A percentile compares a stretch with the other conserved stretches of the same genome.
These are phyloP conservation scores for Juglanconis juglandina DNA, from an alignment of 2,329 filamentous ascomycete species.

Conservation along the genomic window DNA sequence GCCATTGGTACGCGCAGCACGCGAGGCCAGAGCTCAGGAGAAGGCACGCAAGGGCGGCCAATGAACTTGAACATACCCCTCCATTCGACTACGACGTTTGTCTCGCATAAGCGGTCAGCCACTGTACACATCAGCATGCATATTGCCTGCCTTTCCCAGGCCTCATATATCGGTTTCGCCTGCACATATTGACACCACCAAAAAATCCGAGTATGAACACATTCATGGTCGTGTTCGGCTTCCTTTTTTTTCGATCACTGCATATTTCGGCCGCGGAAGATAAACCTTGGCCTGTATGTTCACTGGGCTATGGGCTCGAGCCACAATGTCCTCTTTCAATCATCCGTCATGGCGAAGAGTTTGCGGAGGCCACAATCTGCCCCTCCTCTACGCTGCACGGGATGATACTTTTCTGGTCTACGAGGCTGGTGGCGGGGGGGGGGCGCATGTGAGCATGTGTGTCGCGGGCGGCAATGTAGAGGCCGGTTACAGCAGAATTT, in stretches of 20 bases:
- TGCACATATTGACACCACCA: slow-evolving; percentile 15
- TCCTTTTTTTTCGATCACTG: neutral
- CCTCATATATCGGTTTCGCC: slow-evolving; percentile 12
- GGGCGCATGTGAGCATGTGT: too few relatives aligned
- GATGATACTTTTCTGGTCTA: too few relatives aligned
- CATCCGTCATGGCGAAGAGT: neutral
- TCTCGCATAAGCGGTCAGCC: slow-evolving; percentile 5
- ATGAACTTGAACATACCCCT: slow-evolving; percentile 9
- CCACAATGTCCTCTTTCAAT: too few relatives aligned
- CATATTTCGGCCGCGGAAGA: neutral
- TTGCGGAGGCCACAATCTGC: neutral
- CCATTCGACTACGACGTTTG: slow-evolving; percentile 1
- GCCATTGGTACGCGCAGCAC: slow-evolving; percentile 80
- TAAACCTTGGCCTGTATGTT: neutral
- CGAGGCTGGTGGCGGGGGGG: too few relatives aligned
- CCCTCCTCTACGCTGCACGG: too few relatives aligned
- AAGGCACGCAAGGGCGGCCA: slow-evolving; percentile 65
- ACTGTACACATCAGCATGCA: slow-evolving; percentile 12
- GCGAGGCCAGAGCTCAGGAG: slow-evolving; percentile 81
- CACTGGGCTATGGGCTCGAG: neutral
- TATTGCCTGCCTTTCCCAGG: slow-evolving; percentile 4
- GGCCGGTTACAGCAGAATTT: too few relatives aligned
- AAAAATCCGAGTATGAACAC: neutral
- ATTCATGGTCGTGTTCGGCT: slow-evolving; percentile 1
- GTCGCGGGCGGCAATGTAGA: too few relatives aligned